Conservation (phyloP, 306 rosid species). For the Casuarina cunninghamiana region DNA sequence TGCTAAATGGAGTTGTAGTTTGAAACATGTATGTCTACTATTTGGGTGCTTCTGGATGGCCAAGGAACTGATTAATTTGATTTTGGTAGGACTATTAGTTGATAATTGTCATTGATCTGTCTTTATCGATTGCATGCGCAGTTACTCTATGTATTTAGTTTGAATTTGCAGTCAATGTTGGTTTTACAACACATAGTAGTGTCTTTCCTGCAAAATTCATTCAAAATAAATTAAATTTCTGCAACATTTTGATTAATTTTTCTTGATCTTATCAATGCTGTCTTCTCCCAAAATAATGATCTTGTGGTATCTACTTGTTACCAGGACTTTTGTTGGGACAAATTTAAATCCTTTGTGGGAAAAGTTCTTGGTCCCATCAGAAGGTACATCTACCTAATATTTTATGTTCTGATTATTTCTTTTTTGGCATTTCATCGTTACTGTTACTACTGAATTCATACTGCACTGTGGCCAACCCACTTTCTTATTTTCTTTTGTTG, state of each 20-base stretch:
- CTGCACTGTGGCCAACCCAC: not conserved
- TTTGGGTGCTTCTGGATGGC: not conserved
- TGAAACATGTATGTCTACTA: not conserved
- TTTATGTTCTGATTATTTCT: not conserved
- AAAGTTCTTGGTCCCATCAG: conserved; percentile 62
- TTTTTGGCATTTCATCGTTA: not conserved
- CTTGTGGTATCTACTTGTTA: conserved; percentile 33
- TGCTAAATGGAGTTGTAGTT: not conserved
- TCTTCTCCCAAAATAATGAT: conserved; percentile 10
- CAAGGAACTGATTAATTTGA: not conserved
- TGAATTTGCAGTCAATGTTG: conserved; percentile 15
- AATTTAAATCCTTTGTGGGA: conserved; percentile 86
- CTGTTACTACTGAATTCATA: conserved; percentile 10
- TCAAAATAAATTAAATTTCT: not conserved
- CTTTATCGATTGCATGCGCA: conserved; percentile 1
- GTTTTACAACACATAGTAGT: not conserved
- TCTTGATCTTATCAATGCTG: not conserved
- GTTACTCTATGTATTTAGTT: conserved; percentile 2
- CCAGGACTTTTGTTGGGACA: conserved; percentile 94
- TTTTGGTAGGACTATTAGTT: not conserved
- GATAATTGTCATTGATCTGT: not conserved
- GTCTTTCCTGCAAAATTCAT: no score
- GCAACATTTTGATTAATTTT: not conserved
- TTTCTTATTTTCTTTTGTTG: not conserved
- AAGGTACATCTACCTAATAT: conserved; percentile 49